Percentiles rank a stretch among this genome's conserved stretches.
Conservation (phyloP, 2,329 filamentous ascomycete species). For the Calonectria crousiana region DNA sequence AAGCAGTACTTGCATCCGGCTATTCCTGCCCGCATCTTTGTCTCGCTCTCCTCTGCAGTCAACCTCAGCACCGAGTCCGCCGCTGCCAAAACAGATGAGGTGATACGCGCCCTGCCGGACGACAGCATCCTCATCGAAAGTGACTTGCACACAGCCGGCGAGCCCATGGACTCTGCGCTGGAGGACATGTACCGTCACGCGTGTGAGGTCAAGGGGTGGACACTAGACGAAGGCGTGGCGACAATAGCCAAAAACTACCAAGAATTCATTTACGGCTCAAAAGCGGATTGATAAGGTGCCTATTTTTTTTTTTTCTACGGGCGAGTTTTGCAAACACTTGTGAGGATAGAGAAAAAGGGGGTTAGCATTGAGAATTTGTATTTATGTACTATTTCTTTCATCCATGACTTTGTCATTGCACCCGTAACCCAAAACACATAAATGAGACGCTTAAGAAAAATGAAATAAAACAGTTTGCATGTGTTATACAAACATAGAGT, state of each 20-base stretch:
- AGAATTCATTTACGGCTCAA: conserved; percentile 77
- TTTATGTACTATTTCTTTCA: conserved; percentile 31
- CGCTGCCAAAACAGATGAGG: conserved; percentile 65
- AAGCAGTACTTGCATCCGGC: conserved; percentile 81
- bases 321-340: not conserved
- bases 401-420: conserved; percentile 19
- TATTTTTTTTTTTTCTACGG: not conserved
- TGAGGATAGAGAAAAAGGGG: conserved; percentile 10
- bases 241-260: conserved; percentile 81
- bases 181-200: conserved; percentile 82
- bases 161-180: conserved; percentile 81
- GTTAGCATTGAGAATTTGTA: conserved; percentile 29
- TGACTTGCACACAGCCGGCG: conserved; percentile 86
- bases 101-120: conserved; percentile 80
- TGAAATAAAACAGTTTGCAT: conserved; percentile 21
- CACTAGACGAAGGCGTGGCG: conserved; percentile 75
- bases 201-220: conserved; percentile 84
- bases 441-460: conserved; percentile 22
- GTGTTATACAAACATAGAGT: not conserved
- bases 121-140: conserved; percentile 88
- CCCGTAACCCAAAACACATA: conserved; percentile 26
- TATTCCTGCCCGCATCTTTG: conserved; percentile 83
- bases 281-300: not conserved
- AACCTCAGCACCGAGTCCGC: conserved; percentile 74
- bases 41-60: conserved; percentile 88